Base-by-base conservation (phyloP, 2,329 filamentous ascomycete genomes). In the Microdochium nivale region DNA sequence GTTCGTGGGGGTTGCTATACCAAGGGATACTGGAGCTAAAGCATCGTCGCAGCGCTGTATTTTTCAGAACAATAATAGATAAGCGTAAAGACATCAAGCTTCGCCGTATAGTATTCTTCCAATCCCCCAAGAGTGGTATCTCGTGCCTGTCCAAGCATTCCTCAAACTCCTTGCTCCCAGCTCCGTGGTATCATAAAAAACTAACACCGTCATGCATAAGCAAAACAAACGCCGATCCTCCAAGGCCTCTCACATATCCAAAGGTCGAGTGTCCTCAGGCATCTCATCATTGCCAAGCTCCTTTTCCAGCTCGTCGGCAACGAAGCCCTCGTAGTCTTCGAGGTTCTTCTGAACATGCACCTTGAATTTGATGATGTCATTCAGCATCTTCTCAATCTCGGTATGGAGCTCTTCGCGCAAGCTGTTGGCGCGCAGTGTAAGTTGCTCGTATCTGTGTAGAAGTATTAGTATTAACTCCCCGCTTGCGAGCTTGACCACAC, bases 281-380 rank as follows among this genome's bases (percentile, higher is more conserved):
- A 65, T 62, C 56, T 83, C 80, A 35, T 86, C 84, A 40, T 77
- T 81, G n/a, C 83, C 82, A 23, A 90, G 72, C 70, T 91, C 87
- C 64, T 85, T 82, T 72, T 95, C 89, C n/a, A 96, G 84, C 71
- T 97, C 92, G 58, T 95, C 88, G 2, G 88, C 86, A 7, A 96
- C 90, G 65, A 96, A 96, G 52, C 85, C 84, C 70, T 99, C 94
- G 67, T 96, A 97, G 63, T 94, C 89, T 65, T 96, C 92, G 51
- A 99, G 75, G 53, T 84, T 86, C 72, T 90, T 91, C 69, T 99
- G 94, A 49, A 99, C 78, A 64, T 97, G 91, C 57, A 99, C 88
- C 73, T 99, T 99, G 81, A 99, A 97, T 64, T 95, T 91, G 73
- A 97, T 95, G 55, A 96, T 87, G 65, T 97, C 91, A 71, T 96